Evolutionary conservation across 2,329 filamentous ascomycete genomes (phyloP), one percentile per base, ranked within the genome.

Genomic region (Ophiosphaerella narmari): DNA sequence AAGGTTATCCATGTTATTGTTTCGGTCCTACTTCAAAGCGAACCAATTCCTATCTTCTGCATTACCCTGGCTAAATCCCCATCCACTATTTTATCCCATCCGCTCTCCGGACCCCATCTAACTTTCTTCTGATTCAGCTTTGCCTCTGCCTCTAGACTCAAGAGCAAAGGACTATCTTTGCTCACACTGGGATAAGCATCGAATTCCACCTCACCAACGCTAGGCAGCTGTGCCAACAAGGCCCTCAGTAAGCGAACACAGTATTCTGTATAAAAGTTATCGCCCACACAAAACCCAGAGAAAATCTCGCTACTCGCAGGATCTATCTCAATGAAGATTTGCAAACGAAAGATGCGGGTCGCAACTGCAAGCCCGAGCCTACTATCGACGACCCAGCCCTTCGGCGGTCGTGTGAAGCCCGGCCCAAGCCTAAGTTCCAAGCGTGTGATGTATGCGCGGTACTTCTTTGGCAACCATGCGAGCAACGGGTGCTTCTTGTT

Each of bases 401-500:
- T 78, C 1, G 89, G 89, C 12, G 89, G 88, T 49, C 82, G 82
- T 53, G 78, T 85, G 84, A 87, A 92, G 16, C 88, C 88, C 0
- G 88, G 88, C 0, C 89, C 89, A 0, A 92, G 77, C 2, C 88
- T 82, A 45, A 92, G 72, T 70, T 92, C 86, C 2, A 92, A 74
- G 0, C 82, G 82, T 0, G 80, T 85, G 38, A 92, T 78, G 39
- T 75, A 80, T 13, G 76, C 74, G 31, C 87, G 82, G 67, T 88
- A 86, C 26, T 74, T 76, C 0, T 82, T 72, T 16, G 84, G 83
- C 46, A 92, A 73, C 14, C 88, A 84, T 5, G 86, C 81, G 24
- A 92, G 77, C 0, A 92, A 77, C 1, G 88, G 88, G 59, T 83
- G 84, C 74, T 89, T 89, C 26, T 85, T 86, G 73, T 90, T 87